Evolutionary conservation across 805 yeast genomes (phyloP).

Genomic region (Candida boleticola): DNA sequence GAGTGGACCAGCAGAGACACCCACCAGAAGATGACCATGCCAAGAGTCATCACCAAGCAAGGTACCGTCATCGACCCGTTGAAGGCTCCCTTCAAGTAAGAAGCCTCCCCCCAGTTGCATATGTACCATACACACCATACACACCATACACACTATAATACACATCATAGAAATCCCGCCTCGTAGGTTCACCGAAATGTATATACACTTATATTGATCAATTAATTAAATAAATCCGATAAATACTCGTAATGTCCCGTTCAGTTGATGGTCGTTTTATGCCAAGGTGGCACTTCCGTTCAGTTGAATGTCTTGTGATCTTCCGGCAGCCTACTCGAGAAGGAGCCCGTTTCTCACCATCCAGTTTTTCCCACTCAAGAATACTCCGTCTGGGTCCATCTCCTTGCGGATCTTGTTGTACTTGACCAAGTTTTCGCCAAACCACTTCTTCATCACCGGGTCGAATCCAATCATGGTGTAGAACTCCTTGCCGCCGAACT

Average conservation of each 20-base stretch:
- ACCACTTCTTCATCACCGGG: constrained; percentile 70
- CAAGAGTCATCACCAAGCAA: constrained; percentile 79
- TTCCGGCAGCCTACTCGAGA: constrained; percentile 25
- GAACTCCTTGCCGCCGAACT: constrained; percentile 44
- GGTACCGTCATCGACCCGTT: constrained; percentile 91
- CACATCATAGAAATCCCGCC: too few relatives aligned
- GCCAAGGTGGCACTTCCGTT: too few relatives aligned
- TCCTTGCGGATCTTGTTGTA: constrained; percentile 64
- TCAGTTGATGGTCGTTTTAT: too few relatives aligned
- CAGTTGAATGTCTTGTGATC: too few relatives aligned
- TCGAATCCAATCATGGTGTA: constrained; percentile 82
- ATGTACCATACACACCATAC: too few relatives aligned
- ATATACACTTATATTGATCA: too few relatives aligned
- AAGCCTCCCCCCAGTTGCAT: too few relatives aligned
- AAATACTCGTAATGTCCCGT: too few relatives aligned
- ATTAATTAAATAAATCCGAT: too few relatives aligned
- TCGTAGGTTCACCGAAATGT: too few relatives aligned
- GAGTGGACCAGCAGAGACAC: constrained; percentile 92
- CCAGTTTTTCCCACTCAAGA: constrained; percentile 79
- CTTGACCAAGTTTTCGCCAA: constrained; percentile 61
- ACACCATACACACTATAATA: too few relatives aligned
- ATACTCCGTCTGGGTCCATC: constrained; percentile 80
- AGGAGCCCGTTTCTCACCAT: constrained; percentile 74
- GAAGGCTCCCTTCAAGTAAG: constrained; percentile 77
- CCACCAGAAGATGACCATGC: constrained; percentile 86